A percentile compares a stretch with the other conserved stretches of the same genome.
These are phyloP conservation scores for Emericellopsis cladophorae DNA, from an alignment of 2,329 filamentous ascomycete species.

Conservation along the genomic window DNA sequence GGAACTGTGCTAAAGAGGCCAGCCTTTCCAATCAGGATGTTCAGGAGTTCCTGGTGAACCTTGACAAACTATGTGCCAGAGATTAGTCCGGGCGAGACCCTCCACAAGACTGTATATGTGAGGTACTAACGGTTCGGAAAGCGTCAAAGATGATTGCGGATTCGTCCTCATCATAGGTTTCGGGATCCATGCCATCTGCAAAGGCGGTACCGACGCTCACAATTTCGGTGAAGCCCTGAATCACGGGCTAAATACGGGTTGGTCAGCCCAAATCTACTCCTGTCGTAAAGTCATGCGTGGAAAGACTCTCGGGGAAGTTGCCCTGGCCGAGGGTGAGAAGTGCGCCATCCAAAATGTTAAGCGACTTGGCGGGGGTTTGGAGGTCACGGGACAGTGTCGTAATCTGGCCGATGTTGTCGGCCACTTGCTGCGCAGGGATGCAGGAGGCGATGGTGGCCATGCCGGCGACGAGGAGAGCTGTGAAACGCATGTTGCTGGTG, in stretches of 20 bases:
- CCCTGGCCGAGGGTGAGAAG: constrained; percentile 14
- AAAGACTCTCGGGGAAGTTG: constrained; percentile 13
- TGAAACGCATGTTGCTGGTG: not conserved
- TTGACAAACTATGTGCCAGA: constrained; percentile 10
- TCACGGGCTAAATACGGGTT: constrained; percentile 9
- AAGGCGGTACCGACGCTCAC: constrained; percentile 8
- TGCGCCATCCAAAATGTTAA: constrained; percentile 11
- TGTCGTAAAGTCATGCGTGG: too few relatives aligned
- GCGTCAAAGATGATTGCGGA: constrained; percentile 10
- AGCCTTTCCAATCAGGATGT: constrained; percentile 20
- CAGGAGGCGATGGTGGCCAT: not conserved
- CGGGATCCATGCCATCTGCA: constrained; percentile 8
- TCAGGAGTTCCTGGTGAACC: constrained; percentile 17
- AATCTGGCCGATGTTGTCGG: constrained; percentile 10
- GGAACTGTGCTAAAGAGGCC: constrained; percentile 13
- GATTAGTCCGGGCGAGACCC: not conserved
- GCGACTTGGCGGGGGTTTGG: constrained; percentile 11
- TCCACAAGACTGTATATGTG: not conserved
- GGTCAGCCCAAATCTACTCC: not conserved
- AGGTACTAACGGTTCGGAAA: constrained; percentile 8
- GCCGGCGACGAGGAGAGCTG: not conserved
- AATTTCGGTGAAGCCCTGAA: constrained; percentile 16
- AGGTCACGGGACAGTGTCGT: constrained; percentile 12
- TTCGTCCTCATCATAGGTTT: constrained; percentile 1
- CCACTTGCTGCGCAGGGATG: constrained; percentile 6